Evolutionary conservation across 2,329 filamentous ascomycete species (phyloP).

Genomic region (Rhynchosporium secalis): DNA sequence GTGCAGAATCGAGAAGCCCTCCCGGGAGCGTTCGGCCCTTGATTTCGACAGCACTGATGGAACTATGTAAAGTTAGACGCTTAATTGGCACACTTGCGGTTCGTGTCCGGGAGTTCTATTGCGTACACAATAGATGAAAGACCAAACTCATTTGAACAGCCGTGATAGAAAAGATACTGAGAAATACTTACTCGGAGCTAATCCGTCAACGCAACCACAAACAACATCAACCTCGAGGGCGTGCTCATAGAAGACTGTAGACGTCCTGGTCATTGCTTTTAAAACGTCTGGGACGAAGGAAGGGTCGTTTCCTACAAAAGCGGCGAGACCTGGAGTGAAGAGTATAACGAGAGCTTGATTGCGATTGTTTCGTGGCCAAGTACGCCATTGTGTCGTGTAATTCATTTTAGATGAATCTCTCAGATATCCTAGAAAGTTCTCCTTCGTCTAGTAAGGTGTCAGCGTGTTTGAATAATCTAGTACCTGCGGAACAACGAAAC

Average conservation of each 20-base stretch:
- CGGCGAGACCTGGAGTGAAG: conserved; percentile 38
- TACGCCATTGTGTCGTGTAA: background rate
- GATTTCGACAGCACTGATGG: background rate
- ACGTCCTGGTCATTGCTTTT: conserved; percentile 10
- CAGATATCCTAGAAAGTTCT: background rate
- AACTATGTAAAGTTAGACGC: background rate
- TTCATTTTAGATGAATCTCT: background rate
- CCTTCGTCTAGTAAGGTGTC: background rate
- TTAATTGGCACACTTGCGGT: background rate
- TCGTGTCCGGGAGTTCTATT: background rate
- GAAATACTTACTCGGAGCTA: conserved; percentile 41
- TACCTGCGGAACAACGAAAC: background rate
- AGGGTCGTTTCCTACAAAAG: conserved; percentile 36
- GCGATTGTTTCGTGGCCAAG: background rate
- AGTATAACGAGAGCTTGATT: conserved; percentile 37
- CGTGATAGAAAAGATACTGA: background rate
- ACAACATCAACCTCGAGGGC: conserved; percentile 48
- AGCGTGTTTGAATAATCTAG: background rate
- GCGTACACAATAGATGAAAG: background rate
- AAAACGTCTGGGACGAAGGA: conserved; percentile 36
- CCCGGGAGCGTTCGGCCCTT: conserved; percentile 20
- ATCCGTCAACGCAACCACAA: conserved; percentile 56
- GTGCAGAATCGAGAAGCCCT: conserved; percentile 55
- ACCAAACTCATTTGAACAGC: background rate
- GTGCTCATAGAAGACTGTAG: background rate